Evolutionary conservation across 768 basidiomycete species (phyloP).

Genomic region (Pleurotus ostreatus): DNA sequence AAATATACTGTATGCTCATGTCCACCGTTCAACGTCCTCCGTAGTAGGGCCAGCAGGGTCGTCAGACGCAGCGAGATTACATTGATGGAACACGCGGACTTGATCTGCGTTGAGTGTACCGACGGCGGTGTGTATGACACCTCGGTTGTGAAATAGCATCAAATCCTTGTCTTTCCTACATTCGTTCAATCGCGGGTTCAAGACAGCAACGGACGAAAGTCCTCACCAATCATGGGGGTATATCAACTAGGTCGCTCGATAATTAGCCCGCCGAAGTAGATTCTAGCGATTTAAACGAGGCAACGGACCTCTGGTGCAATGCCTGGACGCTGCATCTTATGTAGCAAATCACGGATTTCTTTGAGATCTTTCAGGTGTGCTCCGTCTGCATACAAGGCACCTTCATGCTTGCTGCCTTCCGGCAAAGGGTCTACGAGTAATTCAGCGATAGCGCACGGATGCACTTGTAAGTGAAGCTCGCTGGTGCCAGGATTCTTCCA

Average conservation of each 20-base stretch:
- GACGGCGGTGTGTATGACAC: conserved; percentile 75
- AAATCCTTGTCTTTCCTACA: conserved; percentile 55
- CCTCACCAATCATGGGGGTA: conserved; percentile 85
- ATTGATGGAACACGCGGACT: conserved; percentile 78
- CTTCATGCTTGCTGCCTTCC: conserved; percentile 48
- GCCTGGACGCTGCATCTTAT: conserved; percentile 85
- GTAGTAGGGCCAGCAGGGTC: conserved; percentile 63
- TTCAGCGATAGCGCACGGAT: conserved; percentile 71
- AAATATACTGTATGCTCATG: conserved; percentile 20
- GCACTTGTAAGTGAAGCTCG: conserved; percentile 83
- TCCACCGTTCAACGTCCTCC: conserved; percentile 63
- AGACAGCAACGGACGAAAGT: too few relatives aligned
- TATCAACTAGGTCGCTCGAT: conserved; percentile 45
- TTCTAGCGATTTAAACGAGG: too few relatives aligned
- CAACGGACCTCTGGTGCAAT: conserved; percentile 71
- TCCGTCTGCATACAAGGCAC: conserved; percentile 80
- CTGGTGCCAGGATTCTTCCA: conserved; percentile 94
- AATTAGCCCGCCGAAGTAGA: neutral
- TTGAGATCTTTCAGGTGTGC: conserved; percentile 69
- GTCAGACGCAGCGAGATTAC: conserved; percentile 78
- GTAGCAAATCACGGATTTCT: conserved; percentile 68
- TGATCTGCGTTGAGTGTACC: conserved; percentile 67
- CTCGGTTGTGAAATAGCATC: conserved; percentile 84
- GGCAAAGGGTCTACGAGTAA: conserved; percentile 75
- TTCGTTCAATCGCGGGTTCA: too few relatives aligned